phyloP scores from a whole-genome alignment of 2,329 filamentous ascomycete species.

The Alternaria gansuensis region DNA sequence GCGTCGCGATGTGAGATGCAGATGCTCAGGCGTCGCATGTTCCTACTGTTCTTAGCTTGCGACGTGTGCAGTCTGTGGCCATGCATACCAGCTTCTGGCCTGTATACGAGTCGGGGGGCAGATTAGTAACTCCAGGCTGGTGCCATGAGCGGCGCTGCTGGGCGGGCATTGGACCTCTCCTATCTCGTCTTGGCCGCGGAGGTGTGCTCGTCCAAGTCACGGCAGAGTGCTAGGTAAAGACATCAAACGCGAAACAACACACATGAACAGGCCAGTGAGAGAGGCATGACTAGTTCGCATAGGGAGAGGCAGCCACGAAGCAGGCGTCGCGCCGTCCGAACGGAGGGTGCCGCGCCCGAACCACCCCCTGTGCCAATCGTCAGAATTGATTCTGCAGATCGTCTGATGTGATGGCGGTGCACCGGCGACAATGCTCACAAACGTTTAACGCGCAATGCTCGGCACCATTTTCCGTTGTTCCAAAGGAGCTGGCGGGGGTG shows the following conservation, averaged over 20 bases:
- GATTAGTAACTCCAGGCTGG: constrained; percentile 42
- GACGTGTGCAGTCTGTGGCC: not conserved
- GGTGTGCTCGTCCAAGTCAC: constrained; percentile 27
- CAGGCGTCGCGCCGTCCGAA: constrained; percentile 26
- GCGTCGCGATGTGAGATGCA: constrained; percentile 68
- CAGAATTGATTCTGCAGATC: constrained; percentile 11
- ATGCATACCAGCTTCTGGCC: constrained; percentile 61
- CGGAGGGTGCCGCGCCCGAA: constrained; percentile 21
- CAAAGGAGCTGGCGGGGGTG: not conserved
- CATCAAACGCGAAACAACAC: constrained; percentile 27
- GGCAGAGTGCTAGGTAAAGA: constrained; percentile 16
- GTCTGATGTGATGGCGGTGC: constrained; percentile 7
- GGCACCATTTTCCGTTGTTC: not conserved
- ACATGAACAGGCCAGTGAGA: constrained; percentile 23
- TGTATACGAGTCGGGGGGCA: constrained; percentile 63
- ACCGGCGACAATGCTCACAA: not conserved
- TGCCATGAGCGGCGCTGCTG: constrained; percentile 47
- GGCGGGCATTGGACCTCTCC: constrained; percentile 43
- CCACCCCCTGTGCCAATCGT: constrained; percentile 40
- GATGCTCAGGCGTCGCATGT: constrained; percentile 68
- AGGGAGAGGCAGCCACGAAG: constrained; percentile 32
- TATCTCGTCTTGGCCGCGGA: constrained; percentile 25
- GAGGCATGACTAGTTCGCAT: constrained; percentile 18
- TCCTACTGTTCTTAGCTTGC: constrained; percentile 53
- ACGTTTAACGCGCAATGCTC: not conserved